phyloP scores from a whole-genome alignment of 2,329 filamentous ascomycete species.

The Trichoderma sp. region DNA sequence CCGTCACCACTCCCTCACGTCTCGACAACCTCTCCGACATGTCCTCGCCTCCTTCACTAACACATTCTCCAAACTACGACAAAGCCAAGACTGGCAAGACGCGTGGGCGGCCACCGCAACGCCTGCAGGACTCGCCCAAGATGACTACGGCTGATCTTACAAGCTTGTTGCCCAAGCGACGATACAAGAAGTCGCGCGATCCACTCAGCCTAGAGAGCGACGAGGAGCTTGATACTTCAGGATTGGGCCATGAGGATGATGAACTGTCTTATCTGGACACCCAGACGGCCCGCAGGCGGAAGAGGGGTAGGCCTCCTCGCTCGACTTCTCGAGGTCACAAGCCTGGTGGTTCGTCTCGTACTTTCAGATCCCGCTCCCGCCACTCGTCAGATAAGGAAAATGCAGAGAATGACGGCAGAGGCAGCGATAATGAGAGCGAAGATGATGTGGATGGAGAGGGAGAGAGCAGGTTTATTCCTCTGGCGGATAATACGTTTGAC shows the following conservation, averaged over 20 bases:
- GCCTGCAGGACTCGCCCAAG: constrained; percentile 39
- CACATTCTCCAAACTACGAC: constrained; percentile 60
- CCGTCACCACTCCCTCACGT: constrained; percentile 37
- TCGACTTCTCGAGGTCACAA: constrained; percentile 29
- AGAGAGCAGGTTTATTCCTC: constrained; percentile 41
- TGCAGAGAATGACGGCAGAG: constrained; percentile 36
- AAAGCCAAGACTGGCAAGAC: constrained; percentile 29
- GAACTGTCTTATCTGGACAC: constrained; percentile 50
- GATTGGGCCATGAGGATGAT: constrained; percentile 52
- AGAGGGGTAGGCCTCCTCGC: constrained; percentile 31
- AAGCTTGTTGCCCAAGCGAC: constrained; percentile 52
- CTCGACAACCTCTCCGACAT: constrained; percentile 49
- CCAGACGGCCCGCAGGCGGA: constrained; percentile 34
- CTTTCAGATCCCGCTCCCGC: constrained; percentile 49
- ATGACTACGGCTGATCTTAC: constrained; percentile 55
- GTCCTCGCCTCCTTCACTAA: constrained; percentile 63
- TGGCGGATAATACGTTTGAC: constrained; percentile 46
- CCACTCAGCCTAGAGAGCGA: constrained; percentile 41
- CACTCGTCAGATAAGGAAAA: constrained; percentile 59
- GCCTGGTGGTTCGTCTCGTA: constrained; percentile 27
- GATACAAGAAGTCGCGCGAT: constrained; percentile 40
- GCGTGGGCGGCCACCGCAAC: constrained; percentile 27
- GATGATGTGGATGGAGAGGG: constrained; percentile 37
- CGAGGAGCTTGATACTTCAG: constrained; percentile 47
- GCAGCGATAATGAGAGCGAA: constrained; percentile 35